phyloP scores from a whole-genome alignment of 2,329 filamentous ascomycete genomes.

The Cladosporium austrohemisphaericum region DNA sequence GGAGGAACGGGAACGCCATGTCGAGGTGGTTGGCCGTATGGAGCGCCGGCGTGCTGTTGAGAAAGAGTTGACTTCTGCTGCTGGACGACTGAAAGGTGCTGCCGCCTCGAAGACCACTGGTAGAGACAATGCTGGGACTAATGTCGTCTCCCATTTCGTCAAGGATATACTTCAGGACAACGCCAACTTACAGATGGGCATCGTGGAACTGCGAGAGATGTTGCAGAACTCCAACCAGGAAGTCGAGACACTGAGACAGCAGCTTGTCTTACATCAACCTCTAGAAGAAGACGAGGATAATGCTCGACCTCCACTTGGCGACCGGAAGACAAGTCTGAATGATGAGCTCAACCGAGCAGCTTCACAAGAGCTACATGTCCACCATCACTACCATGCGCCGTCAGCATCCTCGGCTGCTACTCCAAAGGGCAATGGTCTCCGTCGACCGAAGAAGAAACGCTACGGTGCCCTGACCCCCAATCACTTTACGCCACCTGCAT shows the following conservation, averaged over 20 bases:
- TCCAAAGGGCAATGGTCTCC: constrained; percentile 32
- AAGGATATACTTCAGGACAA: constrained; percentile 95
- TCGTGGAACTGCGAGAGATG: constrained; percentile 87
- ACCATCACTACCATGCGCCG: constrained; percentile 84
- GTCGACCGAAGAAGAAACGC: constrained; percentile 66
- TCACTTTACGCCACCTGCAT: constrained; percentile 40
- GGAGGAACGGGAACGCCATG: constrained; percentile 76
- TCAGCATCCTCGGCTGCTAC: constrained; percentile 27
- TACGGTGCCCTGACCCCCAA: constrained; percentile 56
- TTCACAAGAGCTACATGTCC: constrained; percentile 80
- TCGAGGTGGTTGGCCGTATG: constrained; percentile 76
- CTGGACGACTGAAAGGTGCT: constrained; percentile 74
- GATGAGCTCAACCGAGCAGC: constrained; percentile 63
- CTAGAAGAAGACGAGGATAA: constrained; percentile 42
- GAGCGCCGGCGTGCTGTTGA: constrained; percentile 80
- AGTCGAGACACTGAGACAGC: constrained; percentile 79
- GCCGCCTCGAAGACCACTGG: constrained; percentile 64
- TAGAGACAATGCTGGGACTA: constrained; percentile 54
- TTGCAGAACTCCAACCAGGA: constrained; percentile 89
- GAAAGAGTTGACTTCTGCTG: constrained; percentile 73
- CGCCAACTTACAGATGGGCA: constrained; percentile 84
- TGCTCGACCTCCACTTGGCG: constrained; percentile 22
- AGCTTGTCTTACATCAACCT: constrained; percentile 75
- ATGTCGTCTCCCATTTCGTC: constrained; percentile 91
- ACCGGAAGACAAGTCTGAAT: constrained; percentile 55